These are phyloP conservation scores for Lipomyces yamanashiensis DNA, from an alignment of 805 yeast species.

Conservation along the genomic window DNA sequence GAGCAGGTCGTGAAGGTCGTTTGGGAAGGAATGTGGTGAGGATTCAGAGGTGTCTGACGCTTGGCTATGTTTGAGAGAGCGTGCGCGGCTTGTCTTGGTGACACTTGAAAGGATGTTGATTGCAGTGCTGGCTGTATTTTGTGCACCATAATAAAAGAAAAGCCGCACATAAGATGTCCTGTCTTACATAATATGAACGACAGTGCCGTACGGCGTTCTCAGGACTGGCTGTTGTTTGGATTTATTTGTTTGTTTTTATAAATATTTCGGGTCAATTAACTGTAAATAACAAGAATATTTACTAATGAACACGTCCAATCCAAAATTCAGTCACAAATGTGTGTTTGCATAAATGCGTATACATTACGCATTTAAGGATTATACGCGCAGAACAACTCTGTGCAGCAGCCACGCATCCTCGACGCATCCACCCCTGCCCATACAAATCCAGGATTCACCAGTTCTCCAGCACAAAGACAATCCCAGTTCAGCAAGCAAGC, in stretches of 20 bases:
- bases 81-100: too few relatives aligned
- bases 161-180: too few relatives aligned
- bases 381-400: neutral
- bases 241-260: neutral
- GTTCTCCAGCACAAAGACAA: neutral
- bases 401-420: conserved; percentile 12
- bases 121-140: too few relatives aligned
- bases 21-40: neutral
- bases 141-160: too few relatives aligned
- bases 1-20: neutral
- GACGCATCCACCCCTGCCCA: conserved; percentile 8
- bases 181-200: too few relatives aligned
- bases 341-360: neutral
- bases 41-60: too few relatives aligned
- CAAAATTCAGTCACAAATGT: too few relatives aligned
- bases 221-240: too few relatives aligned
- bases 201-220: too few relatives aligned
- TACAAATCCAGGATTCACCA: neutral
- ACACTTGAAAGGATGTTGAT: too few relatives aligned
- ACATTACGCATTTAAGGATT: neutral
- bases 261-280: neutral
- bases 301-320: neutral
- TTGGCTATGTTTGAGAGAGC: too few relatives aligned
- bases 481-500: neutral
- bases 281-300: neutral